Percentiles rank a stretch among this genome's conserved stretches.
Conservation (phyloP, 345 rosid species). For the Arabidopsis thaliana region TAIR10.1 NC_003074.8:9407001-9407500, state of each 20-base stretch:
- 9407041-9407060: conserved; percentile 21
- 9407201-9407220: conserved; percentile 37
- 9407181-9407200: conserved; percentile 7
- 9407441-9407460: conserved; percentile 72
- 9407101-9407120: conserved; percentile 31
- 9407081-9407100: conserved; percentile 31
- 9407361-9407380: conserved; percentile 76
- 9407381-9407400: conserved; percentile 51
- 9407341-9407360: conserved; percentile 82
- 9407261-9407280: not conserved
- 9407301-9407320: conserved; percentile 50
- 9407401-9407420: conserved; percentile 84
- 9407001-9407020: conserved; percentile 21
- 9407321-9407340: conserved; percentile 78
- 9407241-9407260: too few relatives aligned
- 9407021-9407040: conserved; percentile 24
- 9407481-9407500: conserved; percentile 70
- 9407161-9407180: conserved; percentile 23
- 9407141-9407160: conserved; percentile 22
- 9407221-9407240: too few relatives aligned
- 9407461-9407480: conserved; percentile 81
- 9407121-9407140: conserved; percentile 30
- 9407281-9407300: not conserved
- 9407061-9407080: conserved; percentile 31
- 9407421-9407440: conserved; percentile 84